phyloP scores from a whole-genome alignment of 2,329 filamentous ascomycete genomes.

The Xylariales sp. region DNA sequence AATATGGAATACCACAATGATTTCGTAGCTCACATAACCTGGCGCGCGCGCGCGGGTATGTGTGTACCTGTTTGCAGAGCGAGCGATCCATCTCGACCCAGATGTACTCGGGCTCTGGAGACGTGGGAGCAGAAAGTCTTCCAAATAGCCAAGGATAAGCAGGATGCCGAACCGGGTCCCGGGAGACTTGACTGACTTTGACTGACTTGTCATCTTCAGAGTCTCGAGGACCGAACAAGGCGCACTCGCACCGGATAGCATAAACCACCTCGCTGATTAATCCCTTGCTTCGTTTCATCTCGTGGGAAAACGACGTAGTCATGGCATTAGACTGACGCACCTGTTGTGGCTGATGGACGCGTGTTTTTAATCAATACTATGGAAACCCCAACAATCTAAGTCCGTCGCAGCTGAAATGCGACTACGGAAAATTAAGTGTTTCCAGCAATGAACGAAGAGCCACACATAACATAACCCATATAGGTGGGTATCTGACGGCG shows the following conservation, averaged over 20 bases:
- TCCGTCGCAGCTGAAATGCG: constrained; percentile 33
- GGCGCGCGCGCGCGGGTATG: constrained; percentile 3
- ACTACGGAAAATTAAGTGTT: constrained; percentile 36
- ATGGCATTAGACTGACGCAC: constrained; percentile 24
- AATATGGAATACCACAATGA: constrained; percentile 7
- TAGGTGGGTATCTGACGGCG: constrained; percentile 10
- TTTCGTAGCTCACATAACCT: constrained; percentile 21
- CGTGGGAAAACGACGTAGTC: constrained; percentile 14
- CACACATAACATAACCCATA: constrained; percentile 11
- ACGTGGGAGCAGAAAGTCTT: constrained; percentile 12
- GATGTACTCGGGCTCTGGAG: constrained; percentile 16
- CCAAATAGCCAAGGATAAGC: constrained; percentile 29
- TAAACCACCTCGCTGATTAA: background rate
- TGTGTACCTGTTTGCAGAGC: constrained; percentile 15
- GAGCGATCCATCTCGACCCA: constrained; percentile 13
- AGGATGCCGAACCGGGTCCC: constrained; percentile 23
- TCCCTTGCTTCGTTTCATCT: constrained; percentile 20
- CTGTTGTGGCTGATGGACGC: constrained; percentile 30
- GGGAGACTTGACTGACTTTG: constrained; percentile 6
- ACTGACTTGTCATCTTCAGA: constrained; percentile 15
- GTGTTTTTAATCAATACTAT: constrained; percentile 6
- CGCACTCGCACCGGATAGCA: constrained; percentile 9
- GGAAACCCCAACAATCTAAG: constrained; percentile 26
- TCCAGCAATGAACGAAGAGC: constrained; percentile 14
- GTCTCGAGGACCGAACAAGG: constrained; percentile 26